Conservation (phyloP, 345 rosid species). For the Ailanthus altissimus region DNA sequence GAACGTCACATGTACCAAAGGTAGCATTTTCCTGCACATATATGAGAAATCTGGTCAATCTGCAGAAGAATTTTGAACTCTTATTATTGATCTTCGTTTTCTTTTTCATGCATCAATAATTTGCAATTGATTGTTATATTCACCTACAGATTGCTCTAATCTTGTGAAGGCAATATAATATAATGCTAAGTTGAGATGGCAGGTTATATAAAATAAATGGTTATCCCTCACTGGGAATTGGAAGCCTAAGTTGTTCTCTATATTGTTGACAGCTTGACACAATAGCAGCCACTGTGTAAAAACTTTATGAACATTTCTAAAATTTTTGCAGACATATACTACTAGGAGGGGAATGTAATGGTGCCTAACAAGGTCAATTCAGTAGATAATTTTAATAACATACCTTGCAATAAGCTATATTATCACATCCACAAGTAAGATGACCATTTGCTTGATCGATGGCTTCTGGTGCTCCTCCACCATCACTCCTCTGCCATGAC, state of each 20-base stretch:
- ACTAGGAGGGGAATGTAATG: not conserved
- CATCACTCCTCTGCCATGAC: conserved; percentile 68
- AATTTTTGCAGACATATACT: not conserved
- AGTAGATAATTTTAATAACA: conserved; percentile 1
- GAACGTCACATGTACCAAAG: conserved; percentile 76
- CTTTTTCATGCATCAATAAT: not conserved
- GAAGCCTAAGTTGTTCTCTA: not conserved
- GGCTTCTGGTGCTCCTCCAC: conserved; percentile 90
- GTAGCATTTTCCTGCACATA: conserved; percentile 64
- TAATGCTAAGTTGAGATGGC: not conserved
- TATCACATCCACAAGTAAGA: conserved; percentile 88
- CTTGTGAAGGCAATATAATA: not conserved
- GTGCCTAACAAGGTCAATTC: not conserved
- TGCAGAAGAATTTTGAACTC: not conserved
- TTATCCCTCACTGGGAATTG: not conserved
- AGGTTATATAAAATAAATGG: not conserved
- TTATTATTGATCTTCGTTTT: not conserved
- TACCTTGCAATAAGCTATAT: conserved; percentile 78
- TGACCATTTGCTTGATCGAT: conserved; percentile 85
- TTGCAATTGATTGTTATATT: not conserved
- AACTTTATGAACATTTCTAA: not conserved
- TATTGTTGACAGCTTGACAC: not conserved
- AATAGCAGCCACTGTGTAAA: conserved; percentile 1
- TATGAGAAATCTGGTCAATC: conserved; percentile 4
- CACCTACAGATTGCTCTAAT: not conserved